Evolutionary conservation across 2,329 filamentous ascomycete genomes (phyloP), one percentile per base, ranked within the genome.

Genomic region (Calonectria crousiana): DNA sequence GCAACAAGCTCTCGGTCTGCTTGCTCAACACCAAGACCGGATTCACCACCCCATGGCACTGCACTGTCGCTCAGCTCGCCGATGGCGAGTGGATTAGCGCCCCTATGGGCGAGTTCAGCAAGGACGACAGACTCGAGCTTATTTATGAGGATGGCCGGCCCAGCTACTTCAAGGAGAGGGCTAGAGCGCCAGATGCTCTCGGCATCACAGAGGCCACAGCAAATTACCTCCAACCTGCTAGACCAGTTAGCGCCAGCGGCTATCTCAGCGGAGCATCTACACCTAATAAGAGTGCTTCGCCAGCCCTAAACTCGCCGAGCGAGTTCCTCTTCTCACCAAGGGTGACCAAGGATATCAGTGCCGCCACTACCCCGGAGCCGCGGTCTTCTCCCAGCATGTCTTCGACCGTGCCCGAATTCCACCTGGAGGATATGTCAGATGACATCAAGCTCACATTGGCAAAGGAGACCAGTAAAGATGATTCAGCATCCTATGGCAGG

Each of bases 21-120:
- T 71, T 83, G 5, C 77, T 84, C 16, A 77, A 79, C 69, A 83
- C 82, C 28, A 78, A 77, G 26, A 83, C 80, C 0, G 79, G 78
- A 2, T 84, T 79, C 60, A 84, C 82, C 0, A 83, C 82, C 0
- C 82, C 82, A 0, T 84, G 82, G 82, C 82, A 84, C 53, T 84
- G 82, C 51, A 75, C 68, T n/a, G 71, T 77, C 16, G 74, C 75
- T 8, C 65, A 67, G 51, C 66, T 78, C 30, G 72, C 74, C 3
- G 73, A 80, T 51, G 81, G 81, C 8, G 76, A 78, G 41, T 79
- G 78, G 78, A 71, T 78, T n/a, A 80, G 78, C 62, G 76, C 79
- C 51, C 74, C 74, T 0, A 82, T 80, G 81, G 75, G 80, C 18
- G 80, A 81, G 30, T 80, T 81, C 18, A 70, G 67, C 28, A 76